phyloP scores from a whole-genome alignment of 306 rosid species.

The Cicer cuneatum region DNA sequence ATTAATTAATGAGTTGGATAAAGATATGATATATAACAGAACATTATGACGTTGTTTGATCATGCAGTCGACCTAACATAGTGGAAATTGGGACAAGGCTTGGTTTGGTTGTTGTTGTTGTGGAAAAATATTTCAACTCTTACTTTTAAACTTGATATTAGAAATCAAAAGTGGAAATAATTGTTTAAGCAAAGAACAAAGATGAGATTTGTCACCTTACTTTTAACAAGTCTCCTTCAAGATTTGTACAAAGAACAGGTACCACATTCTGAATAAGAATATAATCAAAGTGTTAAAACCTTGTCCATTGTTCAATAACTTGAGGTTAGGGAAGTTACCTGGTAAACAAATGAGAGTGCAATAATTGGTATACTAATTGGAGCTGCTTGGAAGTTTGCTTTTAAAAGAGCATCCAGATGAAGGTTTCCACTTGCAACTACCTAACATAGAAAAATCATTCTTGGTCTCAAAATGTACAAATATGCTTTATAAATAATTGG shows the following conservation, averaged over 20 bases:
- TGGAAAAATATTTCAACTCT: too few relatives aligned
- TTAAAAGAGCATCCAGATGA: slow-evolving; percentile 74
- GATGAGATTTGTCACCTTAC: slow-evolving; percentile 68
- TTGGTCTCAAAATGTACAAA: slow-evolving; percentile 11
- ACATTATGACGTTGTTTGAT: too few relatives aligned
- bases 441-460: slow-evolving; percentile 48
- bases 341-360: slow-evolving; percentile 86
- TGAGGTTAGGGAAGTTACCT: slow-evolving; percentile 56
- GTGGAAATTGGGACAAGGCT: too few relatives aligned
- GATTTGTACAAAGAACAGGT: slow-evolving; percentile 82
- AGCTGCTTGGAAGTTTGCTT: slow-evolving; percentile 80
- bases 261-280: slow-evolving; percentile 72
- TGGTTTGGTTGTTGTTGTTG: too few relatives aligned
- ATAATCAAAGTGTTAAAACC: slow-evolving; percentile 40
- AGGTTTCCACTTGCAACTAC: slow-evolving; percentile 81
- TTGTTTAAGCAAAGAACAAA: slow-evolving; percentile 16
- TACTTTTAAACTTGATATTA: background rate
- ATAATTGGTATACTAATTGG: slow-evolving; percentile 90
- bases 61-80: too few relatives aligned
- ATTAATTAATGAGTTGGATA: too few relatives aligned
- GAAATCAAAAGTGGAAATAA: background rate
- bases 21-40: too few relatives aligned
- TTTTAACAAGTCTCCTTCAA: slow-evolving; percentile 84
- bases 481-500: background rate
- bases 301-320: slow-evolving; percentile 33